Base-by-base conservation (phyloP, 352 stramenopile species). In the Aphanomyces cochlioides region DNA sequence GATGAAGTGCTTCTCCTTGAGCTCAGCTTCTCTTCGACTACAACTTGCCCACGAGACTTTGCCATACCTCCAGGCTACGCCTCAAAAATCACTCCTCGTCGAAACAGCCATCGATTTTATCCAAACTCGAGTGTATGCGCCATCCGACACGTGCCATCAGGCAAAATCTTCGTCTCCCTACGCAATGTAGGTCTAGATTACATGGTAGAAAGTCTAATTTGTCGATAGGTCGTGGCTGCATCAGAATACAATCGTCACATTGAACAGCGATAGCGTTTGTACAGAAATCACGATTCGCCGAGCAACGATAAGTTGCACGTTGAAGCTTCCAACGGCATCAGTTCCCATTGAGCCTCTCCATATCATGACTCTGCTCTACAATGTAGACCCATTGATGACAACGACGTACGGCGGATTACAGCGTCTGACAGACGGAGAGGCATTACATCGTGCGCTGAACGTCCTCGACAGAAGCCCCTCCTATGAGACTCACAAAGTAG, bases 401-500 rank as follows among this genome's bases (percentile, higher is more conserved):
- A 80, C 80, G 10, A 0, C 67, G 76, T 41, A 74, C 83, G 47
- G 10, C 79, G 79, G 37, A 80, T 81, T 10, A 34, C 78, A 90
- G 54, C 64, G 89, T 39, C 71, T 95, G n/a, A 73, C 72, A 12
- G 76, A 91, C 45, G 83, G 87, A 1, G 65, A 77, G 7, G 69
- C 82, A 5, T 69, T 96, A 19, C 69, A 73, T 7, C 76, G 92
- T 8, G 88, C 82, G 3, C 73, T 96, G 17, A 90, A 56, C 34
- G 87, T 96, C 7, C 66, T 96, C 15, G 88, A 96, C 71, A 84
- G 87, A 36, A 94, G 84, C 19, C 88, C 87, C 6, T 78, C 81
- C 69, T 87, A 86, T 71, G 88, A 96, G 69, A 95, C 88, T 2
- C 88, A 96, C 75, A 96, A 96, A 68, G 88, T 96, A 43, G 88